These are phyloP conservation scores for Ogataea pignaliae DNA, from an alignment of 805 yeast genomes.

Conservation along the genomic window DNA sequence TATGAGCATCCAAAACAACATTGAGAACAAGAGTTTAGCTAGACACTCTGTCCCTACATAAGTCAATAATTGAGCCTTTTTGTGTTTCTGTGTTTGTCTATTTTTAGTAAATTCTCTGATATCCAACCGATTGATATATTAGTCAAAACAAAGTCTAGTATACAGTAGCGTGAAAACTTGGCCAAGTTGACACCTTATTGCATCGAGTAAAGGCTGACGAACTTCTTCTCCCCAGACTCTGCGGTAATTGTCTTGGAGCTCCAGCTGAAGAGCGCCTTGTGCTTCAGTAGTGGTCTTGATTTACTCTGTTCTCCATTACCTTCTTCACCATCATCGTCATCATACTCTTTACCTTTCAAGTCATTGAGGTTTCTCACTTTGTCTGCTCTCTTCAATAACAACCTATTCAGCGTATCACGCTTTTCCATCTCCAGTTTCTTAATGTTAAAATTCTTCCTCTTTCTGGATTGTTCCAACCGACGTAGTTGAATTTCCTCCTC, in stretches of 20 bases:
- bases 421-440: constrained; percentile 88
- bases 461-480: constrained; percentile 83
- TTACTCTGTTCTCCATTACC: constrained; percentile 6
- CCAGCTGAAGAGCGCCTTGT: constrained; percentile 44
- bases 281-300: constrained; percentile 40
- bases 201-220: constrained; percentile 18
- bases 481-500: constrained; percentile 81
- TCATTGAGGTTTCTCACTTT: constrained; percentile 45
- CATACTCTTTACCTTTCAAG: constrained; percentile 26
- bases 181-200: neutral
- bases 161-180: neutral
- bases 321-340: constrained; percentile 21
- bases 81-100: no score
- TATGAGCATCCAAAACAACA: constrained; percentile 14
- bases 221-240: constrained; percentile 10
- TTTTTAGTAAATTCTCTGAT: no score
- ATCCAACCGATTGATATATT: no score
- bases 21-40: neutral
- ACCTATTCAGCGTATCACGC: constrained; percentile 81
- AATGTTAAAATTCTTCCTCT: constrained; percentile 79
- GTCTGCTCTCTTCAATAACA: constrained; percentile 78
- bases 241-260: constrained; percentile 23
- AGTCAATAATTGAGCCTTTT: no score
- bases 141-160: neutral
- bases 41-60: neutral